phyloP scores from a whole-genome alignment of 345 rosid genomes.

The Gossypium stocksii region DNA sequence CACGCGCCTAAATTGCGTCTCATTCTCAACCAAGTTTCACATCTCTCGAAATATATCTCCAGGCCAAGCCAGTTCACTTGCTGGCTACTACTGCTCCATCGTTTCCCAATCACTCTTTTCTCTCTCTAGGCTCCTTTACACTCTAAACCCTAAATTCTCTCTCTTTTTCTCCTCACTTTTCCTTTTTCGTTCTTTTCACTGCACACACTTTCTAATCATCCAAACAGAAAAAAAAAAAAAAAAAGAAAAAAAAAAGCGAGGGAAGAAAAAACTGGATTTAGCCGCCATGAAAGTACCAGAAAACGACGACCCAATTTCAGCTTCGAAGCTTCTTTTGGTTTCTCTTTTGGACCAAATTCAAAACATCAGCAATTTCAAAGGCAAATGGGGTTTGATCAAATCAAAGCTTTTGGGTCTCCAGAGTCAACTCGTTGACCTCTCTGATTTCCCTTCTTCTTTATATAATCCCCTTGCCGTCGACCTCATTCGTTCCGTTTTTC shows the following conservation, averaged over 20 bases:
- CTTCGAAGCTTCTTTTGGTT: slow-evolving; percentile 29
- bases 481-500: slow-evolving; percentile 45
- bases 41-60: not conserved
- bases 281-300: slow-evolving; percentile 55
- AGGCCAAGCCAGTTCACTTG: not conserved
- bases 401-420: slow-evolving; percentile 57
- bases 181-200: not conserved
- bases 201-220: not conserved
- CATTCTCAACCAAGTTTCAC: not conserved
- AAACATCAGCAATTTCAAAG: slow-evolving; percentile 44
- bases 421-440: slow-evolving; percentile 60
- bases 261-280: not conserved
- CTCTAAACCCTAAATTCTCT: slow-evolving; percentile 9
- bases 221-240: not conserved
- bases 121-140: not conserved
- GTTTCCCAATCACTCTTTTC: not conserved
- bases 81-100: not conserved
- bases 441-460: slow-evolving; percentile 42
- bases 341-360: slow-evolving; percentile 48
- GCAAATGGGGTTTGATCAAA: slow-evolving; percentile 66
- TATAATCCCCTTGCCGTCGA: slow-evolving; percentile 51
- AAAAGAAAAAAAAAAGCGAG: not conserved
- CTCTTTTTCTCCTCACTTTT: not conserved
- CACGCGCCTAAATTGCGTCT: slow-evolving; percentile 21
- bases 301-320: slow-evolving; percentile 37